A percentile compares a stretch with the other conserved stretches of the same genome.
Conservation (phyloP, 225 moss, liverwort and hornwort genomes). For the Straminergon stramineum region DNA sequence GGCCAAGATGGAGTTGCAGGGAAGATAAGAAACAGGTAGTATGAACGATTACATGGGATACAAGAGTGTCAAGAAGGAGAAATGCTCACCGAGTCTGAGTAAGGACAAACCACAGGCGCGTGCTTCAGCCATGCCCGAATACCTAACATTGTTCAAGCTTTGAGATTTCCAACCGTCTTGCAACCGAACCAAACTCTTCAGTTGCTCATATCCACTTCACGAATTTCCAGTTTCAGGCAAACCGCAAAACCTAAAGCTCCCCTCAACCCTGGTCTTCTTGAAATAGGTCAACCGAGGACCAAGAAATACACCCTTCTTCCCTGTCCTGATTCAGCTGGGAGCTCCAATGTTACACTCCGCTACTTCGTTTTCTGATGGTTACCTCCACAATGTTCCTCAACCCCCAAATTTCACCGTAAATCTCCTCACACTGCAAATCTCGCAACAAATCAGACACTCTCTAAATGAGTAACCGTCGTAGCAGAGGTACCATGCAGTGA, state of each 20-base stretch:
- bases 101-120: background rate
- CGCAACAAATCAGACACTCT: background rate
- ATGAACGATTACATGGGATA: background rate
- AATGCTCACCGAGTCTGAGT: conserved; percentile 16
- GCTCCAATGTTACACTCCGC: background rate
- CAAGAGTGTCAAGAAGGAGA: background rate
- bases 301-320: background rate
- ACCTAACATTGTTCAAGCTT: conserved; percentile 14
- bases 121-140: conserved; percentile 31
- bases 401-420: background rate
- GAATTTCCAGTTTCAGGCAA: background rate
- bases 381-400: background rate
- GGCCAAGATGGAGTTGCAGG: background rate
- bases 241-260: background rate
- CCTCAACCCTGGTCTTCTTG: background rate
- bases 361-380: background rate
- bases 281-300: background rate
- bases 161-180: background rate
- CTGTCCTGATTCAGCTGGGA: background rate
- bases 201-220: background rate
- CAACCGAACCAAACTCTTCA: background rate
- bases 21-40: background rate
- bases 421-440: background rate
- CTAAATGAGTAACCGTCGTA: background rate
- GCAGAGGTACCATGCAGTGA: background rate